phyloP scores from a whole-genome alignment of 2,329 filamentous ascomycete species.

The Chrysoporthe puriensis region DNA sequence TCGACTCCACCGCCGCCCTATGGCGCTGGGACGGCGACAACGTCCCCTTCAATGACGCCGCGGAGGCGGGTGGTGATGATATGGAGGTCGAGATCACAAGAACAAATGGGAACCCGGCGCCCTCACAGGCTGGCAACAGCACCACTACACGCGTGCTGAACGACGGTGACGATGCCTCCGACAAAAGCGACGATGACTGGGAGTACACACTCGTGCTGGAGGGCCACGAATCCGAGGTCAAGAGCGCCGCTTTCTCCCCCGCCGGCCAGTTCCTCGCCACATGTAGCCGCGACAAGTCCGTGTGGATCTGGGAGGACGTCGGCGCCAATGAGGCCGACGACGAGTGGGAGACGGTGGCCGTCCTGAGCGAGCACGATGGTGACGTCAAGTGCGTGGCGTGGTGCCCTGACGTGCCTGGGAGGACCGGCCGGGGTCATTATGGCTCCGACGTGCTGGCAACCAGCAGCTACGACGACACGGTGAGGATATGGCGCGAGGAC shows the following conservation, averaged over 20 bases:
- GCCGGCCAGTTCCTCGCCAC: conserved; percentile 82
- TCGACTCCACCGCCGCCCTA: conserved; percentile 87
- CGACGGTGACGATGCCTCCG: conserved; percentile 44
- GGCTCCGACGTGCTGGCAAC: conserved; percentile 78
- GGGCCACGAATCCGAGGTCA: conserved; percentile 93
- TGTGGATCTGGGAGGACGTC: conserved; percentile 99
- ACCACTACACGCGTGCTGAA: conserved; percentile 32
- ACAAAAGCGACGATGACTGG: conserved; percentile 80
- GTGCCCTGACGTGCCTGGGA: conserved; percentile 71
- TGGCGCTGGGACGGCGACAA: conserved; percentile 69
- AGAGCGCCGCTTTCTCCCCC: conserved; percentile 75
- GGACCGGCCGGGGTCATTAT: conserved; percentile 51
- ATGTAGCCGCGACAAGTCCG: conserved; percentile 87
- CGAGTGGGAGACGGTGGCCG: conserved; percentile 95
- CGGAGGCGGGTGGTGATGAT: conserved; percentile 27
- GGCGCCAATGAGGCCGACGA: conserved; percentile 74
- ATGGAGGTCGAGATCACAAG: conserved; percentile 49
- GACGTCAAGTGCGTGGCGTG: conserved; percentile 95
- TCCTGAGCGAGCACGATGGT: conserved; percentile 90
- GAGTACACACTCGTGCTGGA: conserved; percentile 90
- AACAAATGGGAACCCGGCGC: conserved; percentile 21
- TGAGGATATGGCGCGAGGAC: conserved; percentile 88
- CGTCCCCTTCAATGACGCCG: conserved; percentile 33
- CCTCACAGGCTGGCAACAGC: conserved; percentile 27
- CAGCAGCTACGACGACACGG: conserved; percentile 92